These are phyloP conservation scores for Volvox reticuliferus DNA, from an alignment of 139 green algal genomes.

Conservation along the genomic window DNA sequence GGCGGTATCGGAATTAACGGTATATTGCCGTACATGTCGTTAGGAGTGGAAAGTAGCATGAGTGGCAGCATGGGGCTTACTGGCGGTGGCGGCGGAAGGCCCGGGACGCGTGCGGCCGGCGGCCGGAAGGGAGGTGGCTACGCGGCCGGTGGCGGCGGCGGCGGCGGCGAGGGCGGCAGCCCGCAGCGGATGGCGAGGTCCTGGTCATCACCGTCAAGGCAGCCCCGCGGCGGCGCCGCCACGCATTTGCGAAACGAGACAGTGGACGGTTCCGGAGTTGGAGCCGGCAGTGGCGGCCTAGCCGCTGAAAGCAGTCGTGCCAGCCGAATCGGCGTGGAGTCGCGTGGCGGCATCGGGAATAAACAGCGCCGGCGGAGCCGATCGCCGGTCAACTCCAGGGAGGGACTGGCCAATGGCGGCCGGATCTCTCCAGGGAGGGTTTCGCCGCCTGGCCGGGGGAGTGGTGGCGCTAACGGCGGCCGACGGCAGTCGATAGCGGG, in stretches of 20 bases:
- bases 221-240: not conserved
- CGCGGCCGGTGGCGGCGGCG: not conserved
- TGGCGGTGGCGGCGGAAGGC: not conserved
- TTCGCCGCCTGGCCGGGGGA: not conserved
- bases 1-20: not conserved
- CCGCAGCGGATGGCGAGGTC: not conserved
- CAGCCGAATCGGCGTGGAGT: not conserved
- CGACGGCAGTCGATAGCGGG: too few species aligned
- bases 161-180: not conserved
- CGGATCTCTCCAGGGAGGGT: not conserved
- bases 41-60: not conserved
- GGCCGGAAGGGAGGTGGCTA: not conserved
- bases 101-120: not conserved
- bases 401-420: not conserved
- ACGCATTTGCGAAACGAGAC: not conserved
- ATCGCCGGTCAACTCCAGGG: not conserved
- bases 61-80: not conserved
- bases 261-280: not conserved
- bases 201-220: slow-evolving; percentile 4
- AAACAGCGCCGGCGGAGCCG: not conserved
- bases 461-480: not conserved
- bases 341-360: not conserved
- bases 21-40: not conserved
- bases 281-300: not conserved
- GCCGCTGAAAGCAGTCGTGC: not conserved